These are phyloP conservation scores for Phytomonas sp. DNA, from an alignment of 208 protist species.

Conservation along the genomic window DNA sequence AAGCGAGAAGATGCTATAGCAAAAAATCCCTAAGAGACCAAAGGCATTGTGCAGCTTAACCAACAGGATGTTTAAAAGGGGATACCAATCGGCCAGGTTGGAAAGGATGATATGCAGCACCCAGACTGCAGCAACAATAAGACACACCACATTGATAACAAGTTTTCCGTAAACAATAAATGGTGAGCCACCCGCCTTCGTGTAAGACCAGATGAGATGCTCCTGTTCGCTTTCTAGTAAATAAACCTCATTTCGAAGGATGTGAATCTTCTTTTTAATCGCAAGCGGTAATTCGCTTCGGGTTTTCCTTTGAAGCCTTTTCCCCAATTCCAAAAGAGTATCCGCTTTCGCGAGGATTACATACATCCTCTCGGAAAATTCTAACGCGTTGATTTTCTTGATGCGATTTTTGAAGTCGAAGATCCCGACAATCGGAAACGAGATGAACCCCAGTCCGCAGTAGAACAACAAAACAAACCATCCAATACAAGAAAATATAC, in stretches of 20 bases:
- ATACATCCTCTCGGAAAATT: conserved; percentile 64
- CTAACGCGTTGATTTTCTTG: conserved; percentile 38
- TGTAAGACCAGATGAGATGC: conserved; percentile 65
- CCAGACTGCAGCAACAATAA: conserved; percentile 72
- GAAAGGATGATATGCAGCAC: conserved; percentile 84
- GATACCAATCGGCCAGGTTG: conserved; percentile 69
- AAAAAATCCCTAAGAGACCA: conserved; percentile 82
- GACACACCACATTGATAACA: conserved; percentile 43
- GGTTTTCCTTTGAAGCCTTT: conserved; percentile 35
- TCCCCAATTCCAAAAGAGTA: conserved; percentile 52
- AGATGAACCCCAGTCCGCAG: conserved; percentile 85
- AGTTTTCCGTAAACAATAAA: conserved; percentile 56
- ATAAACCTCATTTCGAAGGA: conserved; percentile 78
- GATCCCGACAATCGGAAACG: conserved; percentile 73
- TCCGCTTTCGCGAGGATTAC: conserved; percentile 78
- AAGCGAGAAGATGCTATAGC: conserved; percentile 88
- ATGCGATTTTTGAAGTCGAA: conserved; percentile 37
- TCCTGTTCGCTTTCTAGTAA: conserved; percentile 80
- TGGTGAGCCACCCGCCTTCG: conserved; percentile 59
- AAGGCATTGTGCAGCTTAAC: conserved; percentile 73
- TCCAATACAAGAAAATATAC: conserved; percentile 69
- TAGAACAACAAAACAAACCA: conserved; percentile 91
- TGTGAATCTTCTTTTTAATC: conserved; percentile 57
- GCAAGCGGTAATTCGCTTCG: conserved; percentile 21
- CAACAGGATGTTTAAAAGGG: conserved; percentile 60